Percentiles rank a stretch among this genome's conserved stretches.
These are phyloP conservation scores for Myochromella boudieri DNA, from an alignment of 768 basidiomycete genomes.

Conservation along the genomic window DNA sequence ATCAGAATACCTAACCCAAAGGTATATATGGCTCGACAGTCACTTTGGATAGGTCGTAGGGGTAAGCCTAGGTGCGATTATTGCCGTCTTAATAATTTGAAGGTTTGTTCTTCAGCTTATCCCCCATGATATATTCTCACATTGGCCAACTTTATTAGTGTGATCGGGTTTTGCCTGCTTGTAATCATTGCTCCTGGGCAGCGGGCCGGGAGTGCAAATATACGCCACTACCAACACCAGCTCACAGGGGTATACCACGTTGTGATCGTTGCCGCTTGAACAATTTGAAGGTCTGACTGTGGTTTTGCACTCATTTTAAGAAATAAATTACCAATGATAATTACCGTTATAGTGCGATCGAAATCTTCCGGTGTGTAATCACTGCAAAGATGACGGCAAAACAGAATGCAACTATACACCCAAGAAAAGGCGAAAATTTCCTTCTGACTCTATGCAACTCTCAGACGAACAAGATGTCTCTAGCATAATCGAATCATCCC, in stretches of 20 bases:
- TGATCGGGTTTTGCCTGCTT: conserved; percentile 67
- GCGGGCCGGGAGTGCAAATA: conserved; percentile 67
- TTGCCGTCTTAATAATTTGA: conserved; percentile 70
- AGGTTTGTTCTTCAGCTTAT: conserved; percentile 42
- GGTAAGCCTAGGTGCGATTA: conserved; percentile 77
- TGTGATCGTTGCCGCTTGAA: conserved; percentile 68
- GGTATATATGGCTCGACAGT: conserved; percentile 66
- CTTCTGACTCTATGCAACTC: conserved; percentile 20
- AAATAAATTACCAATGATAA: neutral
- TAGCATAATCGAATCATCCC: conserved; percentile 9
- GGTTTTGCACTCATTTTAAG: neutral
- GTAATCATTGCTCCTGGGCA: conserved; percentile 71
- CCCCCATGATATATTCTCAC: conserved; percentile 2
- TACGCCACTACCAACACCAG: conserved; percentile 72
- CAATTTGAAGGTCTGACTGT: conserved; percentile 59
- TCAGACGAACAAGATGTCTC: conserved; percentile 11
- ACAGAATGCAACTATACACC: conserved; percentile 71
- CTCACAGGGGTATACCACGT: conserved; percentile 72
- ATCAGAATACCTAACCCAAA: conserved; percentile 70
- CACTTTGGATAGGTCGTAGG: conserved; percentile 72
- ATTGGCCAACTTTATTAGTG: conserved; percentile 41
- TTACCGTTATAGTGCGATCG: conserved; percentile 58
- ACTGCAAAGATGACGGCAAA: conserved; percentile 54
- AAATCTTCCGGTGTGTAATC: conserved; percentile 69
- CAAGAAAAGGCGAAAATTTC: conserved; percentile 63